Evolutionary conservation across 2,329 filamentous ascomycete genomes (phyloP), one percentile per base, ranked within the genome.

Genomic region (Botryotinia calthae): DNA sequence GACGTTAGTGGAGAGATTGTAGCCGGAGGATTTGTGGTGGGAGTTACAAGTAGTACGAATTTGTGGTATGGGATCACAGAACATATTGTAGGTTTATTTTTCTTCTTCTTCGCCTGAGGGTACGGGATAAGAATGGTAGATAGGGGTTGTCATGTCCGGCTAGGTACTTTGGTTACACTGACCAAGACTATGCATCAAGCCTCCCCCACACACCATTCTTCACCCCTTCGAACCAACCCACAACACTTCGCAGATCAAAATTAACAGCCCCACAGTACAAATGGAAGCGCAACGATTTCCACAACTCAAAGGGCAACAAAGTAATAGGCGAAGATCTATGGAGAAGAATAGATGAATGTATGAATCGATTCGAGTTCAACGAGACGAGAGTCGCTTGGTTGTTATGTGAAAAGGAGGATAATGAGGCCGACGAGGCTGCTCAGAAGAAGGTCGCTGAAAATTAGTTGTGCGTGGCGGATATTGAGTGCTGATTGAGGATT

Each of bases 251-350:
- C 9, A 3, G 6, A 8, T 40, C 34, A 61, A 63, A 56, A 31
- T 28, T 72, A 67, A 72, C 54, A 67, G 37, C 54, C 1, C 18
- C 16, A 42, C 16, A 72, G 70, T 72, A 67, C 62, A 72, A 72
- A 72, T 72, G 70, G 70, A 67, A 72, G 37, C 70, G 70, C 22
- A 72, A 72, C 20, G 14, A 37, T 22, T 72, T 72, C 51, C 70
- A 68, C 42, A 72, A 72, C 25, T 59, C 62, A 8, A 56, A 61
- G n/a, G 70, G 70, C 10, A 34, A 8, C 20, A 72, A 72, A n/a
- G 70, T 72, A 6, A 51, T 59, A 28, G 70, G 70, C 22, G 51
- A 72, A 40, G 51, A 40, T 3, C 16, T 72, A 51, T 72, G 70
- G 70, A 44, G 25, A n/a, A 48, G 63, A 31, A 6, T 72, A 1